These are phyloP conservation scores for Lodderomyces pseudojiufengensis DNA, from an alignment of 1,139 yeast species.

Conservation along the genomic window DNA sequence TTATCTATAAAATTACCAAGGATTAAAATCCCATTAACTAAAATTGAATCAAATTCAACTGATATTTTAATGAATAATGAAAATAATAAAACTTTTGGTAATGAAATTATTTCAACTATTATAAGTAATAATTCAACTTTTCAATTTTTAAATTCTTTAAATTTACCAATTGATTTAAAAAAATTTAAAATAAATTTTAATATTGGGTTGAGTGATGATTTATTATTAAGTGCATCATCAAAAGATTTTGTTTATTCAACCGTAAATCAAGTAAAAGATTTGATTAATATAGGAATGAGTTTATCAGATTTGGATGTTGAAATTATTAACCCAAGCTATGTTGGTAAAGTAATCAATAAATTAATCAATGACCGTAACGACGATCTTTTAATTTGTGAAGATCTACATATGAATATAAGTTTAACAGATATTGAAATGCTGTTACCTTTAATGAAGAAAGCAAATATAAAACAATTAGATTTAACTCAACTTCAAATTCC, in stretches of 20 bases:
- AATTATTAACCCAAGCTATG: slow-evolving; percentile 12
- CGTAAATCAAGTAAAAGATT: slow-evolving; percentile 3
- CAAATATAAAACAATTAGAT: slow-evolving; percentile 18
- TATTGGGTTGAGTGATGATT: background rate
- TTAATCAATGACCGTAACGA: slow-evolving; percentile 11
- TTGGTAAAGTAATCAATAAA: slow-evolving; percentile 17
- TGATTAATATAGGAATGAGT: slow-evolving; percentile 11
- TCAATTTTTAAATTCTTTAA: background rate
- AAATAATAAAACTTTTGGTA: too few species aligned
- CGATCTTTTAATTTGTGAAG: background rate
- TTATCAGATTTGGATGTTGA: slow-evolving; percentile 14
- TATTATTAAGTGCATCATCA: slow-evolving; percentile 5
- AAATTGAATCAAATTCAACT: background rate
- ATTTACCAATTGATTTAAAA: slow-evolving; percentile 1
- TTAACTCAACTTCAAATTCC: slow-evolving; percentile 8
- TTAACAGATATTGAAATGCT: slow-evolving; percentile 18
- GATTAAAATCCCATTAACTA: background rate
- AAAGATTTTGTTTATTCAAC: slow-evolving; percentile 2
- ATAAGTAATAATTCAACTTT: background rate
- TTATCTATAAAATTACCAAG: slow-evolving; percentile 11
- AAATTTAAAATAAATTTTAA: slow-evolving; percentile 4
- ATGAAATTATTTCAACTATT: background rate
- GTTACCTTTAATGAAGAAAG: slow-evolving; percentile 20
- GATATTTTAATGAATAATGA: background rate
- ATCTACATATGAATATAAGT: slow-evolving; percentile 15